Conservation (phyloP, 352 stramenopile genomes). For the Plasmopara viticola region DNA sequence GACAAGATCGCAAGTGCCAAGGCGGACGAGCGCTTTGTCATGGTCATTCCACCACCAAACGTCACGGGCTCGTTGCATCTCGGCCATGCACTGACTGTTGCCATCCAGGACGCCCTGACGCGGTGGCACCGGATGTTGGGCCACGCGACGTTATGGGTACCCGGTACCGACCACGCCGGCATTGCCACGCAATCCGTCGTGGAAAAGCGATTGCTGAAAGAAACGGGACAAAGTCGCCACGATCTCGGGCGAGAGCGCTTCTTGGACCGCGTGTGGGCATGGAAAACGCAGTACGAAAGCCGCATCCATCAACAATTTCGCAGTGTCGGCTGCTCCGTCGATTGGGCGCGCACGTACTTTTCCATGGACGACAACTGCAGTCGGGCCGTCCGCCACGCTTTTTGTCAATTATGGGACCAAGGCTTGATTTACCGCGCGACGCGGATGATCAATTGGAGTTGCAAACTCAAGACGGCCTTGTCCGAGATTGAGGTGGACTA, state of each 20-base stretch:
- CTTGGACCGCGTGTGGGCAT: conserved; percentile 93
- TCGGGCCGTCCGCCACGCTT: conserved; percentile 95
- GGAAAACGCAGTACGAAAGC: conserved; percentile 92
- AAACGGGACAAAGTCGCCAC: conserved; percentile 75
- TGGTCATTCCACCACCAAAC: conserved; percentile 91
- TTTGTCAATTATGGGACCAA: conserved; percentile 89
- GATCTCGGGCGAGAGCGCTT: conserved; percentile 92
- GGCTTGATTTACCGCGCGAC: conserved; percentile 97
- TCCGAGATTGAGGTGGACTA: conserved; percentile 99
- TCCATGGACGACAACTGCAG: conserved; percentile 99
- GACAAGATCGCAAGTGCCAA: conserved; percentile 69
- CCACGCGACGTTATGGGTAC: conserved; percentile 96
- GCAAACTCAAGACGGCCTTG: conserved; percentile 94
- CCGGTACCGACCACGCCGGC: conserved; percentile 97
- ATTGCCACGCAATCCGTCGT: conserved; percentile 97
- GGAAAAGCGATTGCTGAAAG: conserved; percentile 84
- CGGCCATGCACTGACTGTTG: conserved; percentile 97
- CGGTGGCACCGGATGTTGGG: conserved; percentile 98
- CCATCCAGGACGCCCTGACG: conserved; percentile 95
- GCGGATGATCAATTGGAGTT: conserved; percentile 99
- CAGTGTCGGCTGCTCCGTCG: conserved; percentile 92
- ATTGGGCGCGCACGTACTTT: conserved; percentile 97
- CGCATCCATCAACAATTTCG: conserved; percentile 85
- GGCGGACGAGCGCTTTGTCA: conserved; percentile 92
- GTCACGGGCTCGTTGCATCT: conserved; percentile 93